Percentiles rank a stretch among this genome's conserved stretches.
These are phyloP conservation scores for Keqinozyma sinolaborantium DNA, from an alignment of 1,139 yeast species.

Conservation along the genomic window DNA sequence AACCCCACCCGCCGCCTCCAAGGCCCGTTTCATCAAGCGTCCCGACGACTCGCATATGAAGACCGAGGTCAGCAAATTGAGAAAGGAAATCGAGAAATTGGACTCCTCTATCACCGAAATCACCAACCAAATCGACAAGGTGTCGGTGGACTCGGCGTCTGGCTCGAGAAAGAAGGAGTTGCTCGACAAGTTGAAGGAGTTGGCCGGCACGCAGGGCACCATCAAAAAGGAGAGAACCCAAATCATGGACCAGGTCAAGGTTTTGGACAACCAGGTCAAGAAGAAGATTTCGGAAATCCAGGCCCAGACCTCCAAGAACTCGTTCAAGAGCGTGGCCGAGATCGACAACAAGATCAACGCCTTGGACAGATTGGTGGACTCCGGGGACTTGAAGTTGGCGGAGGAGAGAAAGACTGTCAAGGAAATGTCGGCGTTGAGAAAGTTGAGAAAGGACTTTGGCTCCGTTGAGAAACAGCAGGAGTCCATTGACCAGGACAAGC, in stretches of 20 bases:
- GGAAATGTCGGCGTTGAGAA: slow-evolving; percentile 83
- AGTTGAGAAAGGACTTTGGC: slow-evolving; percentile 76
- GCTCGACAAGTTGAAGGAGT: slow-evolving; percentile 60
- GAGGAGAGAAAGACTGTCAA: slow-evolving; percentile 86
- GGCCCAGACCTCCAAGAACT: slow-evolving; percentile 64
- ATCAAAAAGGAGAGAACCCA: slow-evolving; percentile 67
- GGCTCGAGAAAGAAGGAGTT: slow-evolving; percentile 61
- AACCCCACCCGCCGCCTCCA: slow-evolving; percentile 11
- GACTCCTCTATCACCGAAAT: slow-evolving; percentile 47
- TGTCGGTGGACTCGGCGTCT: slow-evolving; percentile 40
- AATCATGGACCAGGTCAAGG: slow-evolving; percentile 70
- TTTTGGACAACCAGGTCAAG: slow-evolving; percentile 68
- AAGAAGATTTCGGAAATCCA: slow-evolving; percentile 75
- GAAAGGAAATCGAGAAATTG: slow-evolving; percentile 67
- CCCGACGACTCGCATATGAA: slow-evolving; percentile 71
- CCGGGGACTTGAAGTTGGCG: slow-evolving; percentile 82
- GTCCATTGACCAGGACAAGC: slow-evolving; percentile 76
- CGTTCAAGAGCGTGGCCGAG: slow-evolving; percentile 71
- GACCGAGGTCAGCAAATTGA: slow-evolving; percentile 55
- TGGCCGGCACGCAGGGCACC: slow-evolving; percentile 64
- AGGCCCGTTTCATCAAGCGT: slow-evolving; percentile 56
- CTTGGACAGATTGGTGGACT: slow-evolving; percentile 72
- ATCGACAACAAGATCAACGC: slow-evolving; percentile 69
- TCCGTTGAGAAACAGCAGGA: slow-evolving; percentile 73
- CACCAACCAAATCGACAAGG: slow-evolving; percentile 40